phyloP scores from a whole-genome alignment of 2,329 filamentous ascomycete species.

The Dryadomyces quercivorus region DNA sequence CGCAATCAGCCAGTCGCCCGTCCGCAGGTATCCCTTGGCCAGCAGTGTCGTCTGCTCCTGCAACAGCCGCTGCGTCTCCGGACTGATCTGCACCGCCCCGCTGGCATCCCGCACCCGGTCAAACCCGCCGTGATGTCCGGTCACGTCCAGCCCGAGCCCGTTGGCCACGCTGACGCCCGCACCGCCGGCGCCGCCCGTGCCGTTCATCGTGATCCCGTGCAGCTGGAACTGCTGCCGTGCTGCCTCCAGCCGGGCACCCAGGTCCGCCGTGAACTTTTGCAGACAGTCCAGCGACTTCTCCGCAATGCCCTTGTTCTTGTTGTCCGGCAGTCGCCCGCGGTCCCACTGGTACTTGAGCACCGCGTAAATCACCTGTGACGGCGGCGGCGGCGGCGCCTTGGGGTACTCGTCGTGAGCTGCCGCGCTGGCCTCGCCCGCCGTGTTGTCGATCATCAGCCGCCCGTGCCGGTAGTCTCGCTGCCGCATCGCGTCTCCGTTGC shows the following conservation, averaged over 20 bases:
- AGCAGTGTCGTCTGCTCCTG: conserved; percentile 59
- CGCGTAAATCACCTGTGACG: conserved; percentile 84
- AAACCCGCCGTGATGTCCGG: conserved; percentile 34
- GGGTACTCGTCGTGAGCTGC: conserved; percentile 8
- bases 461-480: conserved; percentile 10
- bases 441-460: conserved; percentile 8
- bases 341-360: conserved; percentile 97
- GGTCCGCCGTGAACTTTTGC: conserved; percentile 48
- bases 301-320: conserved; percentile 30
- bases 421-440: neutral
- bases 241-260: conserved; percentile 40
- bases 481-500: neutral
- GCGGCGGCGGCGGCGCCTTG: conserved; percentile 18
- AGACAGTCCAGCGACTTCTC: conserved; percentile 48
- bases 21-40: conserved; percentile 89
- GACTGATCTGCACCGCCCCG: conserved; percentile 23
- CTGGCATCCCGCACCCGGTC: conserved; percentile 31
- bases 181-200: neutral
- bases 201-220: conserved; percentile 26
- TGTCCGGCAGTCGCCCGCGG: conserved; percentile 49
- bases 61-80: conserved; percentile 38
- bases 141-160: conserved; percentile 20
- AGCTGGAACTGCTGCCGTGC: conserved; percentile 37
- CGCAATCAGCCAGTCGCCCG: conserved; percentile 89
- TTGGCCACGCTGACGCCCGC: neutral